phyloP scores from a whole-genome alignment of 2,329 filamentous ascomycete species.

The Cladophialophora bantiana region DNA sequence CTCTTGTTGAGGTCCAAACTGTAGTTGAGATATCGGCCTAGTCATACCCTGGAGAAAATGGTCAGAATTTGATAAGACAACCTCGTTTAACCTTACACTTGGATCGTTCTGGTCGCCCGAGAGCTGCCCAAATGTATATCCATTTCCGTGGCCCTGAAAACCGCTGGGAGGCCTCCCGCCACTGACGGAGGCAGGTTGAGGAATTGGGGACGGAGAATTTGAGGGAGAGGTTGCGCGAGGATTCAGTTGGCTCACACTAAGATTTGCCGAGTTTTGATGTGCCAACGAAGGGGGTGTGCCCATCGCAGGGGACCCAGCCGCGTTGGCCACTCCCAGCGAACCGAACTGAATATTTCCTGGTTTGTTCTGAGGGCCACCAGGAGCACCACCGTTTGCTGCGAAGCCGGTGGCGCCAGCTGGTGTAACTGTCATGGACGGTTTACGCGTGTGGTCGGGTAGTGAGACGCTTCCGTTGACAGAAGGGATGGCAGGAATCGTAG shows the following conservation, averaged over 20 bases:
- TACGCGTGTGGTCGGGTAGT: constrained; percentile 76
- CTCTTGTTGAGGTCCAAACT: constrained; percentile 67
- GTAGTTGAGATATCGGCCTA: constrained; percentile 70
- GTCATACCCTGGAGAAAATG: constrained; percentile 66
- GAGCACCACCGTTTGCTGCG: constrained; percentile 76
- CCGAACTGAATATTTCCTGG: constrained; percentile 64
- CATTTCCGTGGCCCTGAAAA: constrained; percentile 72
- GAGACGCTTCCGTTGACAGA: constrained; percentile 68
- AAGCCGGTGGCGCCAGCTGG: constrained; percentile 79
- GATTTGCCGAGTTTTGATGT: constrained; percentile 35
- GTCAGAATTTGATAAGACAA: constrained; percentile 19
- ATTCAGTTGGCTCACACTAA: constrained; percentile 52
- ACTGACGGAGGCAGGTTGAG: constrained; percentile 81
- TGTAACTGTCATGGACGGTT: constrained; percentile 90
- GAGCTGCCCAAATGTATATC: constrained; percentile 77
- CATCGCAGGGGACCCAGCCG: constrained; percentile 62
- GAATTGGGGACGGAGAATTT: constrained; percentile 90
- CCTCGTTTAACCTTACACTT: constrained; percentile 65
- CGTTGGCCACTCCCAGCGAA: constrained; percentile 70
- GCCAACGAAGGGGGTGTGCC: constrained; percentile 49
- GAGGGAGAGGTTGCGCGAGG: constrained; percentile 82
- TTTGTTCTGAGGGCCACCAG: constrained; percentile 55
- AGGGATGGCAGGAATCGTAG: constrained; percentile 68
- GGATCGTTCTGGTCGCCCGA: constrained; percentile 75
- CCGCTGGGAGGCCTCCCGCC: constrained; percentile 81